Base-by-base conservation (phyloP, 2,329 filamentous ascomycete genomes). In the Talaromyces sp. region DNA sequence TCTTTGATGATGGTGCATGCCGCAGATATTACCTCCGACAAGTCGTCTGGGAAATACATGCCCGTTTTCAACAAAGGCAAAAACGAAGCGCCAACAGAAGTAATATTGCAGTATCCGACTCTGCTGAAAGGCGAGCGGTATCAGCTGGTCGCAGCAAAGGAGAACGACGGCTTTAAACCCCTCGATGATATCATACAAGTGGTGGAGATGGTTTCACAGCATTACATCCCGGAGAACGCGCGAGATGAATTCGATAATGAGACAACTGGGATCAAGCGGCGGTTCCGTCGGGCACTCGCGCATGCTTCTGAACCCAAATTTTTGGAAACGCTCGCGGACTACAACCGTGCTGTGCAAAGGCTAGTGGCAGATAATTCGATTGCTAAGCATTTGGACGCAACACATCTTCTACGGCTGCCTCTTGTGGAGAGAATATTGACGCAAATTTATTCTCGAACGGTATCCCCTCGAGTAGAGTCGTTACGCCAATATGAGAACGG, bases 361-460 rank as follows among this genome's bases (percentile, higher is more conserved):
- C 80, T 92, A 31, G 83, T 92, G 21, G 79, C 83, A 64, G 84
- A 89, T 68, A 91, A 90, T 46, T 86, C 85, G 10, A 85, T 98
- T 63, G 83, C 86, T 21, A 86, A 83, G 66, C 89, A 90, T 66
- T 81, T 98, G 53, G 85, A 89, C 65, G 77, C 79, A 54, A 85
- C 86, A 71, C 87, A 89, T 68, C 82, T 84, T 53, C 79, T 97
- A 19, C 86, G 89, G 7, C 81, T 90, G 50, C 84, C 86, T 51
- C 84, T 93, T 55, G 87, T 93, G 53, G 86, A 89, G 66, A 88
- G 91, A 66, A 93, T 97, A 67, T 83, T 96, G 49, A 87, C 85
- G 58, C 93, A 99, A 73, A 89, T 91, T 24, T 98, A 97, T 77
- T 87, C 93, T 68, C 90, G 95, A 56, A 96, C 91, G 5, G 95